Conservation (phyloP, 2,329 filamentous ascomycete genomes). For the Byssothecium circinans region DNA sequence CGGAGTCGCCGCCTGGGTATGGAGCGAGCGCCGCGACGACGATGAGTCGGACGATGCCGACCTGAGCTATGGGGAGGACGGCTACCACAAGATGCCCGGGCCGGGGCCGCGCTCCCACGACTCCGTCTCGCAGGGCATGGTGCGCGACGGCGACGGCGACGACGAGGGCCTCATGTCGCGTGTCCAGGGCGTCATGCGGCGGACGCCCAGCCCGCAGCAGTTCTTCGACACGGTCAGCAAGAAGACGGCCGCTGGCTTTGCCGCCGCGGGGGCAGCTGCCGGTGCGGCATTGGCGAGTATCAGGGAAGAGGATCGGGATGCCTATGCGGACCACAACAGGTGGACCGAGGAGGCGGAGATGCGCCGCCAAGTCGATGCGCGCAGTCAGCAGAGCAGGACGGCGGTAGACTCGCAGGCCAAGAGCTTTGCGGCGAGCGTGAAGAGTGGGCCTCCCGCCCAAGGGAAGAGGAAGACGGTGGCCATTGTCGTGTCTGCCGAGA, state of each 20-base stretch:
- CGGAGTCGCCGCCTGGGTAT: conserved; percentile 87
- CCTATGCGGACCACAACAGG: conserved; percentile 81
- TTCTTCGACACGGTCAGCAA: conserved; percentile 82
- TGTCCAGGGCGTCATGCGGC: conserved; percentile 77
- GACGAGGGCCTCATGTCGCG: conserved; percentile 68
- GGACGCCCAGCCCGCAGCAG: conserved; percentile 85
- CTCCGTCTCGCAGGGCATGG: conserved; percentile 27
- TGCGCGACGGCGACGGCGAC: conserved; percentile 37
- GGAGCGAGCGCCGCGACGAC: conserved; percentile 81
- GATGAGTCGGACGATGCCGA: conserved; percentile 64
- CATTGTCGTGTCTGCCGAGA: conserved; percentile 82
- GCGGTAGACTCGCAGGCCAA: conserved; percentile 38
- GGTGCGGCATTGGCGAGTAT: conserved; percentile 82
- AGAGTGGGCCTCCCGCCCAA: conserved; percentile 24
- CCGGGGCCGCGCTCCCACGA: conserved; percentile 13
- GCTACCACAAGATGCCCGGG: conserved; percentile 24
- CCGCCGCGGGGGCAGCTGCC: conserved; percentile 79
- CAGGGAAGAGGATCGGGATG: conserved; percentile 77
- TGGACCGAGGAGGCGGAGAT: conserved; percentile 90
- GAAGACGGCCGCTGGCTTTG: conserved; percentile 77
- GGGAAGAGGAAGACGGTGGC: conserved; percentile 70
- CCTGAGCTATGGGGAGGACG: conserved; percentile 48
- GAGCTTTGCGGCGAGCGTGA: conserved; percentile 35
- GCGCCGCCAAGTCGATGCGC: conserved; percentile 51
- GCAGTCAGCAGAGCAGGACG: conserved; percentile 36